phyloP scores from a whole-genome alignment of 2,329 filamentous ascomycete species.

The Cordyceps cateniannulata region DNA sequence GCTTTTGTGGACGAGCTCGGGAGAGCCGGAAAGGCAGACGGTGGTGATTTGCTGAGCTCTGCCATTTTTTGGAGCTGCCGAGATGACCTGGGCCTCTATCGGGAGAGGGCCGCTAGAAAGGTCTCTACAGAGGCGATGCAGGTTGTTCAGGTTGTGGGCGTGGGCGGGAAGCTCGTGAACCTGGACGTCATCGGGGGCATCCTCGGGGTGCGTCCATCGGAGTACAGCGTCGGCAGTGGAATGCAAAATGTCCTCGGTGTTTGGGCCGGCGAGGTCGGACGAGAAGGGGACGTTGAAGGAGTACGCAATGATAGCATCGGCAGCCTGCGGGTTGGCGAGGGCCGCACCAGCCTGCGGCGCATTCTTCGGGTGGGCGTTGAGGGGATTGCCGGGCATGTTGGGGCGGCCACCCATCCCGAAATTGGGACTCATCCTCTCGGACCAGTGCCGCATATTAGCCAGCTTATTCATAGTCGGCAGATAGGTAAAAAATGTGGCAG shows the following conservation, averaged over 20 bases:
- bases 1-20: constrained; percentile 83
- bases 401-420: constrained; percentile 55
- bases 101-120: constrained; percentile 65
- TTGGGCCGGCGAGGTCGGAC: constrained; percentile 84
- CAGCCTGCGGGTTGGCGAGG: constrained; percentile 60
- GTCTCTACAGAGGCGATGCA: constrained; percentile 74
- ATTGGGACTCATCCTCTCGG: constrained; percentile 62
- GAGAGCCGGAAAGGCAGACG: constrained; percentile 82
- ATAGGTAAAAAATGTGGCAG: constrained; percentile 19
- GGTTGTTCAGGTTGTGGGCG: constrained; percentile 72
- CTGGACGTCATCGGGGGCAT: constrained; percentile 74
- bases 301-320: constrained; percentile 77
- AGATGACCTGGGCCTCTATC: constrained; percentile 77
- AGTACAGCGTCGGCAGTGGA: constrained; percentile 81
- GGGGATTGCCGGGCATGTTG: constrained; percentile 48
- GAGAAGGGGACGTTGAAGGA: constrained; percentile 97
- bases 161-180: constrained; percentile 91
- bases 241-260: constrained; percentile 91
- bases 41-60: constrained; percentile 70
- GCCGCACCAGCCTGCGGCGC: constrained; percentile 45
- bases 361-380: constrained; percentile 54
- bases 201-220: constrained; percentile 89
- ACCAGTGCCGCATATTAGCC: constrained; percentile 67
- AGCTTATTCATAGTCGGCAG: constrained; percentile 59
- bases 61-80: constrained; percentile 67